phyloP scores from a whole-genome alignment of 371 early-diverging fungal species.

The Syncephalastrum racemosum region DNA sequence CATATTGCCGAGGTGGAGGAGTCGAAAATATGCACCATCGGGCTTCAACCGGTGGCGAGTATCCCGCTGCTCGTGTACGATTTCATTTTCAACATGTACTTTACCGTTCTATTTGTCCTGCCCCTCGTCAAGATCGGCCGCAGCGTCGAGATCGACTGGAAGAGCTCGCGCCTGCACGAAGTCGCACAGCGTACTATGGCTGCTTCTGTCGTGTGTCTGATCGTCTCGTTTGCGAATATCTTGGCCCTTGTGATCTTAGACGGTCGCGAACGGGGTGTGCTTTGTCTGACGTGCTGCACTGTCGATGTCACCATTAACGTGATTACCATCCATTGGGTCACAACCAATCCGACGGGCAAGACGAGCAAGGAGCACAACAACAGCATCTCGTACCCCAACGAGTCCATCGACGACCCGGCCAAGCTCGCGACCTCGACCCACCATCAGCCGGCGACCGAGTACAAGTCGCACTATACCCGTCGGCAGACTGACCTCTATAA shows the following conservation, averaged over 20 bases:
- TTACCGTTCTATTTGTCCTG: conserved; percentile 48
- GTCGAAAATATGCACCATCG: conserved; percentile 44
- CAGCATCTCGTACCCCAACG: conserved; percentile 9
- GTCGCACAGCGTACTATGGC: conserved; percentile 50
- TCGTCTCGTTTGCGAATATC: conserved; percentile 53
- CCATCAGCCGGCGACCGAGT: conserved; percentile 6
- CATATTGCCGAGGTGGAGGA: conserved; percentile 39
- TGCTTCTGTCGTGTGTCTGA: conserved; percentile 48
- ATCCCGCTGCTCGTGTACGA: conserved; percentile 39
- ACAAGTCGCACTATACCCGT: neutral
- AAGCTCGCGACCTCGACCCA: neutral
- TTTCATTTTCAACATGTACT: conserved; percentile 45
- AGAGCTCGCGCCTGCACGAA: conserved; percentile 38
- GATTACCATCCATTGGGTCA: conserved; percentile 51
- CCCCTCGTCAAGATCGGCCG: conserved; percentile 36
- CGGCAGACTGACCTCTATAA: conserved; percentile 9
- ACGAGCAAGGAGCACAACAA: conserved; percentile 14
- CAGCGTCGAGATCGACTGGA: conserved; percentile 30
- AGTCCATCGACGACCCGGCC: conserved; percentile 9
- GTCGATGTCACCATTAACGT: conserved; percentile 59
- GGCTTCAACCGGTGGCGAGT: conserved; percentile 45
- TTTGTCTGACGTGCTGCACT: conserved; percentile 54
- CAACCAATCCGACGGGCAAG: conserved; percentile 11
- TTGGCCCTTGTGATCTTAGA: conserved; percentile 38
- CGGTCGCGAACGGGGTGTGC: conserved; percentile 48